Evolutionary conservation across 352 stramenopile genomes (phyloP).

Genomic region (Pythium aphanidermatum): DNA sequence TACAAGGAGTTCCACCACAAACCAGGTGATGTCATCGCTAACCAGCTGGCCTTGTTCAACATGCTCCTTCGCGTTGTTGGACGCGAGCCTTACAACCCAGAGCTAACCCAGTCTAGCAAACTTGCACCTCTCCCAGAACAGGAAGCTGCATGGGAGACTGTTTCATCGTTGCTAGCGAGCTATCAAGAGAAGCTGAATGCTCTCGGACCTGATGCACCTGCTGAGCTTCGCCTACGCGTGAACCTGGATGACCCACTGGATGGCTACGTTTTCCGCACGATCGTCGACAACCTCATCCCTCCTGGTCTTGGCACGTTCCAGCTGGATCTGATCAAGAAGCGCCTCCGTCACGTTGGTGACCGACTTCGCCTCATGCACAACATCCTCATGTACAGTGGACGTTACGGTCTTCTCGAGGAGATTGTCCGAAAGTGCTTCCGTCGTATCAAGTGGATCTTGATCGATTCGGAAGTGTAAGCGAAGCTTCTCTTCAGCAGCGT

Average conservation of each 20-base stretch:
- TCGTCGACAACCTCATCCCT: constrained; percentile 85
- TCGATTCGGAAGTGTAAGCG: constrained; percentile 86
- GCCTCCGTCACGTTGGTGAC: constrained; percentile 79
- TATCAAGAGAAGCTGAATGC: constrained; percentile 75
- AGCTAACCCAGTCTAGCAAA: constrained; percentile 58
- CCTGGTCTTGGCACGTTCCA: constrained; percentile 72
- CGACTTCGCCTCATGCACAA: constrained; percentile 86
- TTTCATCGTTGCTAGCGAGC: constrained; percentile 49
- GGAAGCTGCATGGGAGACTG: constrained; percentile 67
- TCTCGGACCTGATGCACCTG: constrained; percentile 52
- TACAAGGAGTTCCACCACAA: constrained; percentile 86
- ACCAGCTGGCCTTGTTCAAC: constrained; percentile 81
- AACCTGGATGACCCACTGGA: constrained; percentile 70
- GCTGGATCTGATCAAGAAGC: constrained; percentile 87
- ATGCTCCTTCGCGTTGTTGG: constrained; percentile 81
- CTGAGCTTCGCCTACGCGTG: constrained; percentile 64
- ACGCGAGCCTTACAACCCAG: constrained; percentile 66
- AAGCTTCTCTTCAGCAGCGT: too few relatives aligned
- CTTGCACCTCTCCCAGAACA: constrained; percentile 61
- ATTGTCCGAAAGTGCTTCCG: constrained; percentile 90
- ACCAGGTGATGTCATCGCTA: constrained; percentile 71
- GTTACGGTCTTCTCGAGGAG: constrained; percentile 78
- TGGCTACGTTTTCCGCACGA: constrained; percentile 81
- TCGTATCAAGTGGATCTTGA: constrained; percentile 90
- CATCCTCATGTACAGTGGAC: constrained; percentile 84